These are phyloP conservation scores for Penicillium sp. DNA, from an alignment of 2,329 filamentous ascomycete genomes.

Conservation along the genomic window DNA sequence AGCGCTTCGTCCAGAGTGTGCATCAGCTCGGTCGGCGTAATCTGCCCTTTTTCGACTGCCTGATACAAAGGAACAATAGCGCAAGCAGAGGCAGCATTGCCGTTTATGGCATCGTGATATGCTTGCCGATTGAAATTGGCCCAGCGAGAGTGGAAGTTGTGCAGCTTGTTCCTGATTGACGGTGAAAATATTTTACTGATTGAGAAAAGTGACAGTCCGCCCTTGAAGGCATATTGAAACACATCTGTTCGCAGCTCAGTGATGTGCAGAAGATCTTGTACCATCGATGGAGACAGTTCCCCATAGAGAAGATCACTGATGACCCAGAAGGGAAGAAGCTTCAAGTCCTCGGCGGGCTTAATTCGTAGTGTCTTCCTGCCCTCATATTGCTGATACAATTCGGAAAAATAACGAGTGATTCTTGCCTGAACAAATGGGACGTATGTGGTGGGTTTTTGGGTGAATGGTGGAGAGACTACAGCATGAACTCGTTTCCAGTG, in stretches of 20 bases:
- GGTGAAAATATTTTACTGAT: constrained; percentile 17
- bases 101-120: background rate
- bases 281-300: constrained; percentile 22
- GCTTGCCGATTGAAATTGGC: constrained; percentile 35
- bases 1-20: constrained; percentile 51
- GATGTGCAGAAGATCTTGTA: constrained; percentile 22
- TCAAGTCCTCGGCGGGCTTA: constrained; percentile 32
- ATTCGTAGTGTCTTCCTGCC: background rate
- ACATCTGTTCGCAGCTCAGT: constrained; percentile 33
- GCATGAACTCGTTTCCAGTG: constrained; percentile 7
- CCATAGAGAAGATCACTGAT: constrained; percentile 45
- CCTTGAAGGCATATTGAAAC: constrained; percentile 35
- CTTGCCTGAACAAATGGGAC: constrained; percentile 7
- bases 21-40: constrained; percentile 32
- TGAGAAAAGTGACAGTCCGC: constrained; percentile 34
- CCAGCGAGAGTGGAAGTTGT: constrained; percentile 34
- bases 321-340: constrained; percentile 41
- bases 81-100: background rate
- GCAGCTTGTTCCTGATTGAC: constrained; percentile 26
- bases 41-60: constrained; percentile 17
- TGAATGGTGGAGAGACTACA: background rate
- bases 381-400: background rate
- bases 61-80: constrained; percentile 12
- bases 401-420: background rate
- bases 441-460: background rate